A percentile compares a stretch with the other conserved stretches of the same genome.
phyloP scores from a whole-genome alignment of 1,284 basidiomycete species.

The Cryptococcus sp. region DNA sequence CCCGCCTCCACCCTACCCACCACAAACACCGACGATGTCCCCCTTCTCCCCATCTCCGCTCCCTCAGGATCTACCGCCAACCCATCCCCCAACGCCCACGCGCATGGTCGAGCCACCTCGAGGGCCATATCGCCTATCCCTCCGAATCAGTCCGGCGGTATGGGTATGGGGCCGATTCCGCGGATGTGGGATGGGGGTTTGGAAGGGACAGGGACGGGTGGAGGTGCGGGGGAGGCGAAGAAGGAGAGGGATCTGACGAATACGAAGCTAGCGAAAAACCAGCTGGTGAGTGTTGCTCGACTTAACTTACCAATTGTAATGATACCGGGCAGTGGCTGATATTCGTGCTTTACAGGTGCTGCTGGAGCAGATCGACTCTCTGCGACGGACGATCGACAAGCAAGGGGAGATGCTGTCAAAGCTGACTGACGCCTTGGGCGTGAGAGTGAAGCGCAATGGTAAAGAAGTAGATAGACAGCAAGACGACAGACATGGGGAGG shows the following conservation, averaged over 20 bases:
- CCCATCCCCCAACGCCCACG: background rate
- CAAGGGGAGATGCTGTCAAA: slow-evolving; percentile 40
- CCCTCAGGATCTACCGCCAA: slow-evolving; percentile 1
- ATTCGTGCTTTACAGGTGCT: slow-evolving; percentile 29
- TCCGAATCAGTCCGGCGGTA: background rate
- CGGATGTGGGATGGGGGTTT: slow-evolving; percentile 33
- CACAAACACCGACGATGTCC: slow-evolving; percentile 3
- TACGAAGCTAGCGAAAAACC: slow-evolving; percentile 49
- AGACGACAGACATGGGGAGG: slow-evolving; percentile 9
- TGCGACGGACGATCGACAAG: slow-evolving; percentile 41
- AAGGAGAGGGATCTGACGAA: slow-evolving; percentile 42
- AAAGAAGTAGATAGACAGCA: background rate
- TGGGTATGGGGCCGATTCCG: slow-evolving; percentile 2
- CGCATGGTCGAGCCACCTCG: background rate
- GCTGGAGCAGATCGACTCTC: slow-evolving; percentile 43
- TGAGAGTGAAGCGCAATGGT: background rate
- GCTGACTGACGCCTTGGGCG: slow-evolving; percentile 22
- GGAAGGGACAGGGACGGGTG: slow-evolving; percentile 4
- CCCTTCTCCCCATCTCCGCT: slow-evolving; percentile 11
- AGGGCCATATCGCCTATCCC: slow-evolving; percentile 9
- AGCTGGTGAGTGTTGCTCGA: slow-evolving; percentile 31
- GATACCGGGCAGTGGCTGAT: background rate
- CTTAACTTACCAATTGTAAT: background rate
- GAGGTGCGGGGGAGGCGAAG: slow-evolving; percentile 12
- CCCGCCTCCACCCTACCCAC: slow-evolving; percentile 4